phyloP scores from a whole-genome alignment of 2,329 filamentous ascomycete genomes.

The Colletotrichum tamarilloi region DNA sequence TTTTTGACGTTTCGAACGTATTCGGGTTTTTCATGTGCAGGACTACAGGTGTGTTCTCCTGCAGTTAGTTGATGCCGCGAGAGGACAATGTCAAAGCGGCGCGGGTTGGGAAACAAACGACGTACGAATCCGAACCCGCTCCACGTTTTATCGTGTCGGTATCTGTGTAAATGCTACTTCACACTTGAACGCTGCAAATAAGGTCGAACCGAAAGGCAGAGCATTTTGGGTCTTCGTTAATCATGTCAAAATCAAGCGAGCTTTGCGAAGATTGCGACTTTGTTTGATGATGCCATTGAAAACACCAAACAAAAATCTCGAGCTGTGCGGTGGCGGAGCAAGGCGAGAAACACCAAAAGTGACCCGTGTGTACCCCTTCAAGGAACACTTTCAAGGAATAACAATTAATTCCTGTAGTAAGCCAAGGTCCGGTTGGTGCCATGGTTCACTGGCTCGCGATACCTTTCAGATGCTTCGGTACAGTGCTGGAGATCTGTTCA shows the following conservation, averaged over 20 bases:
- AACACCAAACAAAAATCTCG: too few species aligned
- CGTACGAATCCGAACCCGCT: background rate
- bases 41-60: too few species aligned
- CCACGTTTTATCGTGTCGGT: background rate
- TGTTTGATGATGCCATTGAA: too few species aligned
- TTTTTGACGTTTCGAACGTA: background rate
- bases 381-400: too few species aligned
- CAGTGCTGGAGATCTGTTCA: background rate
- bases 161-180: background rate
- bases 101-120: background rate
- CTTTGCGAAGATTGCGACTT: too few species aligned
- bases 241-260: background rate
- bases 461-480: background rate
- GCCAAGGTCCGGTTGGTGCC: too few species aligned
- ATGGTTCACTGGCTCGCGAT: background rate
- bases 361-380: too few species aligned
- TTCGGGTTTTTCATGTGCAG: background rate
- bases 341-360: too few species aligned
- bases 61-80: background rate
- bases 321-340: too few species aligned
- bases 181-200: too few species aligned
- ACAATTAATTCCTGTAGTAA: too few species aligned
- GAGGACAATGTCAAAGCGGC: background rate
- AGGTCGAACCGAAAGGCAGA: background rate
- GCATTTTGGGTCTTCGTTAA: background rate